Evolutionary conservation across 148 eudicot genomes (phyloP), one percentile per base, ranked within the genome.

Genomic region (Spergularia marina): DNA sequence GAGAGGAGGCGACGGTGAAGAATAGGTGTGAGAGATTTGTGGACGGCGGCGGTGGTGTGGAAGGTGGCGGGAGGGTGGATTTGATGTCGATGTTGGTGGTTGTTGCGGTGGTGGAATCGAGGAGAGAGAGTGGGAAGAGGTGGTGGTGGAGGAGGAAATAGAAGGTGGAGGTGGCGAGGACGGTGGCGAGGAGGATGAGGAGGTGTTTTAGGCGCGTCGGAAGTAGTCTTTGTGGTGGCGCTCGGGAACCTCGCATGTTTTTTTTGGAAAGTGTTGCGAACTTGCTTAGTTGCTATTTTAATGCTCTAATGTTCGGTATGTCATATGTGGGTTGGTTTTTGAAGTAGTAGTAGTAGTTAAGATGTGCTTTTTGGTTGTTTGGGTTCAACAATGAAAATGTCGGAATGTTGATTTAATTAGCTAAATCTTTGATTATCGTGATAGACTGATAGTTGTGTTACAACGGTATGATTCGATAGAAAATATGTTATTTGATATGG

Each of bases 1-100:
- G 71, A 20, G 91, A 85, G 62, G 95, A 74, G 59, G 94, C 92
- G 54, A 91, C 67, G 34, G 91, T 82, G 86, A 91, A 87, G 81
- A 83, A 80, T 72, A 89, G 76, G 80, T 84, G 84, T 55, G 40
- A 70, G 81, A 80, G 71, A 25, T 87, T 13, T 54, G 86, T 78
- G 39, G 85, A 18, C 9, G 68, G 12, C 41, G 78, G 2, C 51
- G 68, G 71, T 0, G 40, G 36, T 17, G 68, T 61, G 1, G 52
- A 49, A 12, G 70, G 39, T 11, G 55, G 49, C 7, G 47, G 52
- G 36, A 6, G 11, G 5, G 41, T n/a, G 44, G 53, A 13, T 7
- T n/a, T 9, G 62, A 21, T 36, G 51, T 53, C 51, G 53, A 65
- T 10, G 16, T 40, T 20, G 60, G 40, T 56, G 51, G 39, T 49